Conservation (phyloP, 83 land plant genomes). For the Isoetes engelmannii region DNA sequence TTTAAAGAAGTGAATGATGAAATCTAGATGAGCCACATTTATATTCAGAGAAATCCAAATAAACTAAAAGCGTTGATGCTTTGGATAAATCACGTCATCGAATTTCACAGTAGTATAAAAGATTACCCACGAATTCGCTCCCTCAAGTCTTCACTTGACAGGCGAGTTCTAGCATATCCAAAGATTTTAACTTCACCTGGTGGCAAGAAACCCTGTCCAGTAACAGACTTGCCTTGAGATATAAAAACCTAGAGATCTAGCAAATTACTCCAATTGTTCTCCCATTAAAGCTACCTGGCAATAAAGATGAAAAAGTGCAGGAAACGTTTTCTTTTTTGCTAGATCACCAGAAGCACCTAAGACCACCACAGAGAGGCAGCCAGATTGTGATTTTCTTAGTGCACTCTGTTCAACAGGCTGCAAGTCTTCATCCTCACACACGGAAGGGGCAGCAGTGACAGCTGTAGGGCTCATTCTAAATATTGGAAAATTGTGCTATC, state of each 20-base stretch:
- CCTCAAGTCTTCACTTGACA: conserved; percentile 62
- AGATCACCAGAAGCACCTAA: conserved; percentile 95
- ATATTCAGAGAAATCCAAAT: background rate
- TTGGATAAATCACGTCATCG: background rate
- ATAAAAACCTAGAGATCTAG: background rate
- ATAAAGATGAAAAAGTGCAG: conserved; percentile 71
- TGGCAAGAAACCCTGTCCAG: conserved; percentile 70
- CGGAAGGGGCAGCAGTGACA: too few relatives aligned
- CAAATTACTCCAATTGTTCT: background rate
- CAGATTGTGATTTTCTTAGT: conserved; percentile 3
- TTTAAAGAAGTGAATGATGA: background rate
- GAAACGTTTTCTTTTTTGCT: conserved; percentile 91
- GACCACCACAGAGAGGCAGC: conserved; percentile 68
- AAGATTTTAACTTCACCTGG: conserved; percentile 64
- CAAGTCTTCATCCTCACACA: too few relatives aligned
- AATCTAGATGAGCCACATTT: background rate
- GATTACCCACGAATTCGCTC: conserved; percentile 70
- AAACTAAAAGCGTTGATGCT: background rate
- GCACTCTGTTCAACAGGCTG: too few relatives aligned
- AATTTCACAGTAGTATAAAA: background rate
- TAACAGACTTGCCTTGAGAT: background rate
- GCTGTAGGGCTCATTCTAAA: too few relatives aligned
- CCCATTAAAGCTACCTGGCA: conserved; percentile 45
- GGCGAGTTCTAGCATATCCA: conserved; percentile 86
- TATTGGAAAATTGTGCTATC: too few relatives aligned